A percentile compares a stretch with the other conserved stretches of the same genome.
These are phyloP conservation scores for Linnemannia exigua DNA, from an alignment of 192 early-diverging fungal species.

Conservation along the genomic window DNA sequence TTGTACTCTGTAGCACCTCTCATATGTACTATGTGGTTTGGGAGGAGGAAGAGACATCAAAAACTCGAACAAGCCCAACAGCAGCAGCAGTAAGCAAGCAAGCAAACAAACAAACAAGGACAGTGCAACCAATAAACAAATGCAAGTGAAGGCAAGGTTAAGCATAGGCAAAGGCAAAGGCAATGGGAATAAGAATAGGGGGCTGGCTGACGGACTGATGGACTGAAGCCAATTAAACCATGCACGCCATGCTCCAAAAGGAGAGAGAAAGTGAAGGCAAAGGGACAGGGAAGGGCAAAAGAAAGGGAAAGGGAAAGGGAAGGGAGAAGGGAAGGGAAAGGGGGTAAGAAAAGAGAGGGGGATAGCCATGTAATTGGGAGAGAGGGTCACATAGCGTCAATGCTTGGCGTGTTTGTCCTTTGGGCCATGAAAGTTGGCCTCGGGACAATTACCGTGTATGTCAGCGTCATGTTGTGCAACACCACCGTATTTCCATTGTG, in stretches of 20 bases:
- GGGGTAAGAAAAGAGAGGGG: too few relatives aligned
- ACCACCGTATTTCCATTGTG: too few relatives aligned
- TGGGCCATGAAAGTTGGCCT: too few relatives aligned
- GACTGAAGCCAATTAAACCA: not conserved
- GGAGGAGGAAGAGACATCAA: not conserved
- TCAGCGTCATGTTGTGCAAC: too few relatives aligned
- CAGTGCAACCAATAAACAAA: not conserved
- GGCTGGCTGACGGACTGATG: too few relatives aligned
- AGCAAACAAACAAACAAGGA: not conserved
- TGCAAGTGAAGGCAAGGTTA: not conserved
- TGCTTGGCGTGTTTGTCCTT: not conserved
- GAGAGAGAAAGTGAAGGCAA: not conserved
- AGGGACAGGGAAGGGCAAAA: not conserved
- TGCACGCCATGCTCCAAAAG: not conserved
- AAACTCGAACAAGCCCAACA: not conserved
- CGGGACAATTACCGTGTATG: too few relatives aligned
- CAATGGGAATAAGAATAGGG: too few relatives aligned
- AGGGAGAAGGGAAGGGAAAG: not conserved
- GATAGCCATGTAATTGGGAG: not conserved
- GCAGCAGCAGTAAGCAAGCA: not conserved
- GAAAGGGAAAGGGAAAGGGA: not conserved
- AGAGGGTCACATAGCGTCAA: not conserved
- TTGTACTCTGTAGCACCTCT: not conserved
- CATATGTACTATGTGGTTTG: not conserved
- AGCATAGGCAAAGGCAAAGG: not conserved